A percentile compares a stretch with the other conserved stretches of the same genome.
Conservation (phyloP, 345 rosid genomes). For the Eucalyptus coolabah region DNA sequence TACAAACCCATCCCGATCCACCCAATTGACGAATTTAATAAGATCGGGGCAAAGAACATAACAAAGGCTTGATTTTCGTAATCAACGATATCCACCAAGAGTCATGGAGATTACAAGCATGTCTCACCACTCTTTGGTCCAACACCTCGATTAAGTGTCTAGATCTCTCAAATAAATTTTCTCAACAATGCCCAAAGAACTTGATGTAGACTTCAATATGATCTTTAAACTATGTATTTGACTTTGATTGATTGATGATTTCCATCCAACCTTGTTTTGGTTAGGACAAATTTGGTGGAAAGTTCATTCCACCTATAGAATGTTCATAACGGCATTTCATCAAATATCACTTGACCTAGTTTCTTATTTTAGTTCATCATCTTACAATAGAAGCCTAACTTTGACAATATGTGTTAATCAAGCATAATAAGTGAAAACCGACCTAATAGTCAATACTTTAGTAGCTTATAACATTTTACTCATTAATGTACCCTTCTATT, state of each 20-base stretch:
- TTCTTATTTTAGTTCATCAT: neutral
- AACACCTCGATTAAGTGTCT: neutral
- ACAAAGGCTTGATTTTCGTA: neutral
- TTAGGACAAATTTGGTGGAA: neutral
- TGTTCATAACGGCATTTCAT: neutral
- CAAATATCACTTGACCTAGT: neutral
- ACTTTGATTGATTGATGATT: neutral
- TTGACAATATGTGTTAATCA: neutral
- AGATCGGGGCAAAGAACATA: neutral
- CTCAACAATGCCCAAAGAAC: neutral
- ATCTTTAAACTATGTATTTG: neutral
- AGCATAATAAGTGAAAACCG: neutral
- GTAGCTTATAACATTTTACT: neutral
- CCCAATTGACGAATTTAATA: no score
- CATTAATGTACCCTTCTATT: neutral
- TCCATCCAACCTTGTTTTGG: neutral
- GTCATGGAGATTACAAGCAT: neutral
- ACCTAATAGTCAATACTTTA: neutral
- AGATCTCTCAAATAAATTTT: neutral
- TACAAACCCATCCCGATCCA: no score
- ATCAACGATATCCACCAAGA: neutral
- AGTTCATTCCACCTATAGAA: neutral
- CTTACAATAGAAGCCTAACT: neutral
- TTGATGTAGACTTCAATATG: neutral
- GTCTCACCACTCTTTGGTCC: neutral